Conservation (phyloP, 495 filamentous ascomycete species). For the Cudoniella acicularis region DNA sequence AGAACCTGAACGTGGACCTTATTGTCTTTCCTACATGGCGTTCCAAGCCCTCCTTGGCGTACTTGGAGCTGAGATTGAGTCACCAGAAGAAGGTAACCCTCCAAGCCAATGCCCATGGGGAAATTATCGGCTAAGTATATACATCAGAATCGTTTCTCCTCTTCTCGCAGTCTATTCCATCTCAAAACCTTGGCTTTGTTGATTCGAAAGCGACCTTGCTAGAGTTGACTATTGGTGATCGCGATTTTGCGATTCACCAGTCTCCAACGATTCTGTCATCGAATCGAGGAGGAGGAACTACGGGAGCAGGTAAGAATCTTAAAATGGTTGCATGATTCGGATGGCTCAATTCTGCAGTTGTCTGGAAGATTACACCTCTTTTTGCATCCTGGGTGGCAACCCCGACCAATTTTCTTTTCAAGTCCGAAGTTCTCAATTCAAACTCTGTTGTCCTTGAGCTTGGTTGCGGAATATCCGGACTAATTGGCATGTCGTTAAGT, state of each 20-base stretch:
- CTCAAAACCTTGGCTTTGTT: slow-evolving; percentile 80
- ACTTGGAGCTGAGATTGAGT: slow-evolving; percentile 47
- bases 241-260: slow-evolving; percentile 77
- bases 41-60: slow-evolving; percentile 31
- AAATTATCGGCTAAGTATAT: slow-evolving; percentile 3
- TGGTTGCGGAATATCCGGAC: slow-evolving; percentile 79
- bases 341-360: slow-evolving; percentile 42
- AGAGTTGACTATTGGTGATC: slow-evolving; percentile 63
- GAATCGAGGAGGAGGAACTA: slow-evolving; percentile 77
- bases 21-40: slow-evolving; percentile 27
- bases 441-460: slow-evolving; percentile 70
- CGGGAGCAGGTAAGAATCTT: slow-evolving; percentile 66
- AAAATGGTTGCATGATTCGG: background rate
- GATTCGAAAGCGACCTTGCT: slow-evolving; percentile 62
- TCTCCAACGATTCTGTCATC: slow-evolving; percentile 79
- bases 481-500: slow-evolving; percentile 64
- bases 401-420: slow-evolving; percentile 61
- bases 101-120: background rate
- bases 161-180: slow-evolving; percentile 72
- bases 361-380: slow-evolving; percentile 89
- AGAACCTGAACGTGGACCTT: background rate
- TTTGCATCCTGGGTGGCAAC: slow-evolving; percentile 78
- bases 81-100: slow-evolving; percentile 59
- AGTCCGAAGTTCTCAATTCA: slow-evolving; percentile 45
- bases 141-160: slow-evolving; percentile 76